These are phyloP conservation scores for Pichia sp. DNA, from an alignment of 1,139 yeast species.

Conservation along the genomic window DNA sequence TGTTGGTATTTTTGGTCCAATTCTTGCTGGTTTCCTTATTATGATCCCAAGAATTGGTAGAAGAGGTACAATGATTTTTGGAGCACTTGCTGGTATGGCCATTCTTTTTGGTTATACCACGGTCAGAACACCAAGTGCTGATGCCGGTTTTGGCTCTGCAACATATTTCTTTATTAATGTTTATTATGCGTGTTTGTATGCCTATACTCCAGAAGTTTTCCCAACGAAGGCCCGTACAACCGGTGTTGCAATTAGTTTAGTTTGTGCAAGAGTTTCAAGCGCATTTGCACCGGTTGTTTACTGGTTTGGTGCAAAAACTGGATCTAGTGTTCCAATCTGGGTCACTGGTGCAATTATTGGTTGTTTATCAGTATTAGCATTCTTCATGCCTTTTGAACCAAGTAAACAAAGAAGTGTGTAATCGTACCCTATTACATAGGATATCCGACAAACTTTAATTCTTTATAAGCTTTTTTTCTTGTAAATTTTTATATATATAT, in stretches of 20 bases:
- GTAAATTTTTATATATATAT: neutral
- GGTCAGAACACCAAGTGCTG: constrained; percentile 42
- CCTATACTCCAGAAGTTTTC: constrained; percentile 54
- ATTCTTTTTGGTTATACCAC: constrained; percentile 53
- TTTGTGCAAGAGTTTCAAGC: constrained; percentile 40
- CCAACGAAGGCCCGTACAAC: constrained; percentile 52
- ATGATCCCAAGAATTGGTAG: constrained; percentile 45
- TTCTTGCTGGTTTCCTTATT: constrained; percentile 43
- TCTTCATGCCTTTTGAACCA: constrained; percentile 47
- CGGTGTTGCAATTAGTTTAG: constrained; percentile 47
- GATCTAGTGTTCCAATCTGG: constrained; percentile 47
- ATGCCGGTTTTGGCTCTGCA: constrained; percentile 48
- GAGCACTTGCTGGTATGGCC: constrained; percentile 47
- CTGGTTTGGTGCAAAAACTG: constrained; percentile 35
- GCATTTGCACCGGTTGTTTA: constrained; percentile 48
- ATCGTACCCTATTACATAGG: no score
- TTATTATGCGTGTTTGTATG: constrained; percentile 50
- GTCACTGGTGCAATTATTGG: constrained; percentile 52
- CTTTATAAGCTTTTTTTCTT: neutral
- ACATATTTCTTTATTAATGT: constrained; percentile 46
- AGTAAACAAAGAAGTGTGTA: constrained; percentile 19
- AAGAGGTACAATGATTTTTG: constrained; percentile 49
- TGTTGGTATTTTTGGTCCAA: constrained; percentile 51
- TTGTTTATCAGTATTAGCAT: constrained; percentile 36
- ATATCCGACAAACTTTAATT: neutral